Evolutionary conservation across 257 asterid species (phyloP).

Genomic region (Ilex aquifolium): DNA sequence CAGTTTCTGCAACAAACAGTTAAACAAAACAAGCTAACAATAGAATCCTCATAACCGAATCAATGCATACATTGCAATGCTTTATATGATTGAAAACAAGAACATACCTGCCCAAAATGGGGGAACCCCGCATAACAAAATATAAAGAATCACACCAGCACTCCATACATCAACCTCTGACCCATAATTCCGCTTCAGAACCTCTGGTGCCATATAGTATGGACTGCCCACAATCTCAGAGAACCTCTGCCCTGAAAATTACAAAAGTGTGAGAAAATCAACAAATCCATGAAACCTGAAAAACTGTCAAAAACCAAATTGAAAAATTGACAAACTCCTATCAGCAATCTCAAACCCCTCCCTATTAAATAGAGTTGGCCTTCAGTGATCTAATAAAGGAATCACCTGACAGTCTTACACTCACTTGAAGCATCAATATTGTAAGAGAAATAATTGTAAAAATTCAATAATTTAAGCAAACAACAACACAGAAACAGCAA

Average conservation of each 20-base stretch:
- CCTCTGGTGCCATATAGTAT: slow-evolving; percentile 53
- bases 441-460: too few species aligned
- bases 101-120: slow-evolving; percentile 28
- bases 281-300: background rate
- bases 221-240: background rate
- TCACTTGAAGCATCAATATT: too few species aligned
- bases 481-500: too few species aligned
- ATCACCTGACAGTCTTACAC: too few species aligned
- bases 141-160: slow-evolving; percentile 68
- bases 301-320: too few species aligned
- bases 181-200: slow-evolving; percentile 63
- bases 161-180: slow-evolving; percentile 74
- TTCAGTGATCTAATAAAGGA: too few species aligned
- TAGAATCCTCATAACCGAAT: background rate
- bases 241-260: background rate
- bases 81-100: background rate
- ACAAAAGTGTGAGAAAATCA: background rate
- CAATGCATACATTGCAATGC: background rate
- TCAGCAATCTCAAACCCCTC: too few species aligned
- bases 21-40: slow-evolving; percentile 4
- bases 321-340: too few species aligned
- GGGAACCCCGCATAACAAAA: slow-evolving; percentile 72
- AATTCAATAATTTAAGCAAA: too few species aligned
- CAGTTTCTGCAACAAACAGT: slow-evolving; percentile 52
- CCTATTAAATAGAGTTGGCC: too few species aligned